These are phyloP conservation scores for Dentipellis fragilis DNA, from an alignment of 768 basidiomycete genomes.

Conservation along the genomic window DNA sequence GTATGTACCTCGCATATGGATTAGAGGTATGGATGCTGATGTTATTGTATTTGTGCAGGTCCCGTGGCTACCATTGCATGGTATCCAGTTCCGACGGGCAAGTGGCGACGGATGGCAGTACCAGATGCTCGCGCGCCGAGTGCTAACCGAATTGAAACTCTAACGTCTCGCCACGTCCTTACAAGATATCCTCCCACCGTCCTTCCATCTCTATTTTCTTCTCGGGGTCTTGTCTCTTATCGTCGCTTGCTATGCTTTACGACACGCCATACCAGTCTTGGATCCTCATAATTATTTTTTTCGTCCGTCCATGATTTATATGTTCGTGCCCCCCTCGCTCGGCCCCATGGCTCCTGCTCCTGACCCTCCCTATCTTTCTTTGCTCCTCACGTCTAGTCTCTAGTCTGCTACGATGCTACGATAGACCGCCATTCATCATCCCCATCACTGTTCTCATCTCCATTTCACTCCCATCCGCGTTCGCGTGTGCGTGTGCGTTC, in stretches of 20 bases:
- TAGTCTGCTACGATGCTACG: too few relatives aligned
- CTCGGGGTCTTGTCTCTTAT: neutral
- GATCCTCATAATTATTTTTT: neutral
- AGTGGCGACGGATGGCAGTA: conserved; percentile 96
- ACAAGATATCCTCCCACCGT: neutral
- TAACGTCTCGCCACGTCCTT: conserved; percentile 20
- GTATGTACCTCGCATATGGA: conserved; percentile 34
- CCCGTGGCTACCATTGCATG: conserved; percentile 86
- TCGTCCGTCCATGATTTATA: neutral
- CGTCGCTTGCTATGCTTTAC: neutral
- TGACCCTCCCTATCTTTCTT: too few relatives aligned
- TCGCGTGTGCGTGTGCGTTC: too few relatives aligned
- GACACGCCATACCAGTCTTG: neutral
- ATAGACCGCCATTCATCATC: too few relatives aligned
- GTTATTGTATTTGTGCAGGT: conserved; percentile 40
- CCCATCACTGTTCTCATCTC: too few relatives aligned
- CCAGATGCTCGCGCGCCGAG: conserved; percentile 86
- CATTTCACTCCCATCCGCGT: too few relatives aligned
- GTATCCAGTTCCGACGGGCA: conserved; percentile 87
- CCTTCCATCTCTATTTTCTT: neutral
- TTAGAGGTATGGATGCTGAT: neutral
- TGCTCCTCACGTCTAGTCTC: too few relatives aligned
- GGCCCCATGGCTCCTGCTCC: too few relatives aligned
- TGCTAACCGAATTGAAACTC: conserved; percentile 81
- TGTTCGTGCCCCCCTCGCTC: too few relatives aligned